Evolutionary conservation across 2,329 filamentous ascomycete species (phyloP).

Genomic region (Thelonectria rubi): DNA sequence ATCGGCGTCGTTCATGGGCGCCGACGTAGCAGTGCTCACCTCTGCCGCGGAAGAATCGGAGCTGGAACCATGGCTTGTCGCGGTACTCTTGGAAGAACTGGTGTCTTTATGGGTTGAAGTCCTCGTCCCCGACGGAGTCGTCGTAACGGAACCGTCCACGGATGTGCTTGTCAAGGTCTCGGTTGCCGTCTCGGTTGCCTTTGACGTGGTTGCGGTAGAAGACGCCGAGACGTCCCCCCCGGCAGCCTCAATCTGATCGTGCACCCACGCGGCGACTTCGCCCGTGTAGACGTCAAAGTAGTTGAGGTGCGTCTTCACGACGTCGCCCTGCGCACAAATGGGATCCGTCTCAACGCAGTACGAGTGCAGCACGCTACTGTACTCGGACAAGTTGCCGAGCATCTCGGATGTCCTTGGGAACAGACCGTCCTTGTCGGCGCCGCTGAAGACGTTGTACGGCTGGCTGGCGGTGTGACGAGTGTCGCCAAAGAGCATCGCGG

Average conservation of each 20-base stretch:
- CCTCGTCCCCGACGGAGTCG: not conserved
- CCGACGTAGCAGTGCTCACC: not conserved
- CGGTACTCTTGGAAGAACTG: not conserved
- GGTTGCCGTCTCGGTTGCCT: not conserved
- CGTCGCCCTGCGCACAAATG: slow-evolving; percentile 50
- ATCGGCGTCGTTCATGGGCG: not conserved
- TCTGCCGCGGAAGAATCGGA: not conserved
- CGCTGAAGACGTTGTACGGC: slow-evolving; percentile 46
- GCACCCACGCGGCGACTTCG: slow-evolving; percentile 32
- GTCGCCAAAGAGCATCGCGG: slow-evolving; percentile 48
- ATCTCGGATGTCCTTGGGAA: slow-evolving; percentile 45
- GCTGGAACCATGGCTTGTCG: not conserved
- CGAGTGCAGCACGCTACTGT: slow-evolving; percentile 40
- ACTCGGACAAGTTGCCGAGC: slow-evolving; percentile 43
- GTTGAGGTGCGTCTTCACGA: slow-evolving; percentile 47
- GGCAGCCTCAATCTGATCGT: slow-evolving; percentile 15
- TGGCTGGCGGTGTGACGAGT: slow-evolving; percentile 47
- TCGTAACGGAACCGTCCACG: not conserved
- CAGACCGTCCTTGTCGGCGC: slow-evolving; percentile 38
- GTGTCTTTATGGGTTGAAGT: not conserved
- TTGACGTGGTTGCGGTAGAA: not conserved
- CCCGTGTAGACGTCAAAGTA: slow-evolving; percentile 48
- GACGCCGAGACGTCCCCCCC: not conserved
- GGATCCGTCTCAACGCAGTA: slow-evolving; percentile 51
- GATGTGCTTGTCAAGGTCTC: slow-evolving; percentile 2